Evolutionary conservation across 108 stramenopile genomes (phyloP), one percentile per base, ranked within the genome.

Genomic region (Thalassiosira profunda): DNA sequence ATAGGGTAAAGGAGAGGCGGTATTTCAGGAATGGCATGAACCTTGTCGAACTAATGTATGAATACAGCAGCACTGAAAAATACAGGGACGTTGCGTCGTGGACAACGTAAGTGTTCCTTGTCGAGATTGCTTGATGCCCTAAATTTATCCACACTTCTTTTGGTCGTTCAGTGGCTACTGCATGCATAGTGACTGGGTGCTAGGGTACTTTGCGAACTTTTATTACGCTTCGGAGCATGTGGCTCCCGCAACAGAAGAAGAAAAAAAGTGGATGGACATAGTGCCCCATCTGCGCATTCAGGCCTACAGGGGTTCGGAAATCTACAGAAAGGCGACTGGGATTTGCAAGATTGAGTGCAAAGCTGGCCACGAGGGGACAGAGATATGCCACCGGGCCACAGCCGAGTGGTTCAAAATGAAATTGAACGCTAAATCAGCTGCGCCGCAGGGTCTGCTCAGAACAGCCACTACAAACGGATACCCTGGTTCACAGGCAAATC

Each of bases 161-260:
- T n/a, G n/a, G n/a, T n/a, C n/a, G n/a, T n/a, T n/a, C n/a, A n/a
- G n/a, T n/a, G n/a, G n/a, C n/a, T n/a, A n/a, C n/a, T n/a, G n/a
- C n/a, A n/a, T n/a, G n/a, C n/a, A n/a, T n/a, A n/a, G n/a, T n/a
- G 79, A 80, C 30, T 74, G 73, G 73, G 63, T 74, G 29, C 17
- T 74, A 33, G 79, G 67, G n/a, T 80, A 74, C 53, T 68, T 80
- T 63, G 67, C 52, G 9, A 80, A 80, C 43, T 69, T 43, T 34
- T 76, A 76, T 35, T 36, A 70, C 34, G 34, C 70, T 3, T 75
- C 74, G 1, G 56, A 17, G 4, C 64, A 66, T 41, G 66, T 74
- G 29, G 8, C 15, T 11, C n/a, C n/a, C n/a, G n/a, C n/a, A n/a
- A n/a, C n/a, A n/a, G n/a, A n/a, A n/a, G n/a, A n/a, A n/a, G n/a